Evolutionary conservation across 768 basidiomycete species (phyloP), one percentile per base, ranked within the genome.

Genomic region (Panellus pusillus): DNA sequence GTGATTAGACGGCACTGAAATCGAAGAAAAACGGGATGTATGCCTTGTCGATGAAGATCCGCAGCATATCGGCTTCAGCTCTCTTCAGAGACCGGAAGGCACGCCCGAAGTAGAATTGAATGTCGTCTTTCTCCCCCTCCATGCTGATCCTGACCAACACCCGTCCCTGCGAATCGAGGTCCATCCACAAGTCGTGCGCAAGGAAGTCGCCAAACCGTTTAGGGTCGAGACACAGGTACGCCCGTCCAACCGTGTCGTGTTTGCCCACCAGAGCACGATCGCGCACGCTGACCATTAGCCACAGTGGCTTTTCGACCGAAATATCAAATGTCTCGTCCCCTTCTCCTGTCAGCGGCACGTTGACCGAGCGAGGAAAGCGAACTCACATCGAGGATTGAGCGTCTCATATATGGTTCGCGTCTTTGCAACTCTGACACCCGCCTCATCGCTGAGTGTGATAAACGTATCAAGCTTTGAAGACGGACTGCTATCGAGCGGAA

Each of bases 51-150:
- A 98, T 89, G 69, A 98, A 96, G 32, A 90, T 90, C 11, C 95
- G 80, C 48, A 94, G 82, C 96, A 99, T 98, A 65, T 99, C 96
- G 19, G 82, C 85, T 66, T 98, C 93, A 0, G 93, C 91, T 28
- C 94, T 77, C 72, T 98, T 98, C 61, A 99, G 68, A 36, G 87
- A 92, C 43, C 96, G 79, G 79, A 99, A 99, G 3, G 88, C 96
- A 31, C 94, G 81, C 24, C 97, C 97, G 64, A 98, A 99, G 76
- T 90, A 95, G 76, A 97, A 99, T 61, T 91, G 91, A 9, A 93
- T 91, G 67, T 99, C 97, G 63, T 97, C 94, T 71, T 96, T 94
- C 78, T 98, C 97, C 48, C 95, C 94, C 66, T 99, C 97, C 94
- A 98, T 97, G 66, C 93, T 95, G 53, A 98, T 81, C 17, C 97